Conservation (phyloP, 2,329 filamentous ascomycete genomes). For the Diplodia sapinea region DNA sequence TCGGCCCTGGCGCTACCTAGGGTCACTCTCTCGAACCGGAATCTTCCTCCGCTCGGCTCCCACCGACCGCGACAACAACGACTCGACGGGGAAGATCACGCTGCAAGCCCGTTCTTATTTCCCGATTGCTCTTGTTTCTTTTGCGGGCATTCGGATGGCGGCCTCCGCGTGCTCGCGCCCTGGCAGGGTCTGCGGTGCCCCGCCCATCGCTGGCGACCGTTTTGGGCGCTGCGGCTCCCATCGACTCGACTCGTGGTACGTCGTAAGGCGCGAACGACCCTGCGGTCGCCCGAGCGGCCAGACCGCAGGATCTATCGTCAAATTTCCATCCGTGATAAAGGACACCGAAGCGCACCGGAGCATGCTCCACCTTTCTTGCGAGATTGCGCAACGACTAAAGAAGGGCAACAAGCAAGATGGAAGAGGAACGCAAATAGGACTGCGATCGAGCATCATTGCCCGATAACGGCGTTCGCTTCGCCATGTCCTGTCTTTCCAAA, state of each 20-base stretch:
- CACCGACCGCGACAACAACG: neutral
- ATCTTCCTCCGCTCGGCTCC: constrained; percentile 9
- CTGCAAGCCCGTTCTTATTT: constrained; percentile 7
- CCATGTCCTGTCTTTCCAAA: neutral
- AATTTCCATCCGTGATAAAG: neutral
- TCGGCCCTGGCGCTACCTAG: neutral
- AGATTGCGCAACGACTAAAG: neutral
- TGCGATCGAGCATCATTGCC: neutral
- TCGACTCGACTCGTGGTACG: neutral
- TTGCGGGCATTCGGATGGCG: neutral
- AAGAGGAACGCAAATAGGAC: neutral
- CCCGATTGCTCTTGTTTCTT: neutral
- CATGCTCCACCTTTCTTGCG: neutral
- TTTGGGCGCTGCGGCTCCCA: neutral
- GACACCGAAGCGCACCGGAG: neutral
- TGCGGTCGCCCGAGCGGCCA: constrained; percentile 2
- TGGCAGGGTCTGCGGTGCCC: neutral
- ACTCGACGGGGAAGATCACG: constrained; percentile 9
- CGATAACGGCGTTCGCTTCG: neutral
- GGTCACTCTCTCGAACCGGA: neutral
- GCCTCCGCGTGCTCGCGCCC: neutral
- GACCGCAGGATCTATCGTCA: constrained; percentile 4
- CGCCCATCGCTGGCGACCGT: neutral
- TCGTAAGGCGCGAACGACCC: neutral
- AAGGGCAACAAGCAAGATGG: neutral